phyloP scores from a whole-genome alignment of 1,284 basidiomycete genomes.

The Neotropicomus parvogracilis region DNA sequence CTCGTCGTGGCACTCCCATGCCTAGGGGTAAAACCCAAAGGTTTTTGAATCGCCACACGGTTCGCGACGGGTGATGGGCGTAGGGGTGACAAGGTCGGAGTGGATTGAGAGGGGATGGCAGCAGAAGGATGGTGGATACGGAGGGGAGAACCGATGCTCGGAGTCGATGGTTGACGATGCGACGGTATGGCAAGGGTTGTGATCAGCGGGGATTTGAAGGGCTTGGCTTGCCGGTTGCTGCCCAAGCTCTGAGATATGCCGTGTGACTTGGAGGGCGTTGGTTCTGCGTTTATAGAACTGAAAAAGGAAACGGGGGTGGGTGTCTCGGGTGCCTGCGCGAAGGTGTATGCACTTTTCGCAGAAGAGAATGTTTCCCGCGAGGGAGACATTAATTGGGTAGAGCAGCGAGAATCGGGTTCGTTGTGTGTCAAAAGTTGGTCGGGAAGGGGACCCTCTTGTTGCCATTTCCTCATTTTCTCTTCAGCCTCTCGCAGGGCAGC shows the following conservation, averaged over 20 bases:
- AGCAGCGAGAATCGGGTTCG: conserved; percentile 6
- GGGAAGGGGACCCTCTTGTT: conserved; percentile 37
- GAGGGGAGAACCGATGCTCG: conserved; percentile 32
- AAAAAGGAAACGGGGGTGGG: conserved; percentile 31
- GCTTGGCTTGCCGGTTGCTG: conserved; percentile 36
- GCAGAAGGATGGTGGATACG: conserved; percentile 22
- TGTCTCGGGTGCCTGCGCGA: conserved; percentile 32
- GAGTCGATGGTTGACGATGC: conserved; percentile 8
- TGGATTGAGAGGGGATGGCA: conserved; percentile 4
- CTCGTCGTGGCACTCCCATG: conserved; percentile 26
- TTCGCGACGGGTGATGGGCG: conserved; percentile 20
- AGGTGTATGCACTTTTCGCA: conserved; percentile 37
- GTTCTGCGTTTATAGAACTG: conserved; percentile 8
- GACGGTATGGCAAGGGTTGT: conserved; percentile 16
- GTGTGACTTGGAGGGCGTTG: neutral
- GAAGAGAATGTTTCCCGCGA: conserved; percentile 40
- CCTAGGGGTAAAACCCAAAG: conserved; percentile 36
- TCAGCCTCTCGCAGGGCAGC: conserved; percentile 55
- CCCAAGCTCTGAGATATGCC: conserved; percentile 6
- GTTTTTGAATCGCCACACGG: conserved; percentile 9
- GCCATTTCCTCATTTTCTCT: conserved; percentile 53
- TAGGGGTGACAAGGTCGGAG: conserved; percentile 18
- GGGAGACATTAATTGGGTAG: conserved; percentile 26
- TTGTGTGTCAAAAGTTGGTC: conserved; percentile 12
- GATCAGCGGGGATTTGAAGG: conserved; percentile 58